Base-by-base conservation (phyloP, 441 rosid species). In the Biscutella laevigata region DNA sequence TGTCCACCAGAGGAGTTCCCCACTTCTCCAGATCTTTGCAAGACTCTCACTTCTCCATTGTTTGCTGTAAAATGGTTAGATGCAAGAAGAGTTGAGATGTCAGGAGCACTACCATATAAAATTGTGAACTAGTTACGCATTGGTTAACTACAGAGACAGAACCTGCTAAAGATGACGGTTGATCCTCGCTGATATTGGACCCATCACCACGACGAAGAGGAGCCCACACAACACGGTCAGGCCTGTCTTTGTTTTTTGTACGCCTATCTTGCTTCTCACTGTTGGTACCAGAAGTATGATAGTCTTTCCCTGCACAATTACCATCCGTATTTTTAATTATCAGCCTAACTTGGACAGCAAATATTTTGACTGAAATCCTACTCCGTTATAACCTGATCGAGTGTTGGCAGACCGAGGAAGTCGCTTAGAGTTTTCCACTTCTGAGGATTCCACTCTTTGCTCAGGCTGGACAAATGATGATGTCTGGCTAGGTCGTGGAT, bases 191-290 rank as follows among this genome's bases (percentile, higher is more conserved):
- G 44, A 74, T 70, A 61, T 59, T 71, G 5, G 72, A 58, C 54
- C 73, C 75, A 69, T 75, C 84, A 28, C 76, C 70, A 33, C 71
- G 84, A 11, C 73, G 71, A 61, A 74, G 76, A 51, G 88, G 74
- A 52, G 81, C 62, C 87, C 82, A 72, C 17, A 72, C 73, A 53
- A 10, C 45, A 58, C 74, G 80, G 67, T 83, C 84, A 40, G 83
- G 79, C 61, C 81, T 78, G 38, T 82, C 91, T 74, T 67, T 81
- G 64, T 79, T 77, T 73, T 80, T 73, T 25, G 72, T 55, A 34
- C 66, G 81, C 62, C 79, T 77, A 63, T 79, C 88, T 52, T 57
- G 77, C 75, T 79, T 86, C 62, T 75, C 84, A 66, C 62, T 62
- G 20, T 37, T 46, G 67, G 69, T 11, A 56, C 69, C 72, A 33